Evolutionary conservation across 805 yeast species (phyloP), one percentile per base, ranked within the genome.

Genomic region (Candida nonsorbophila): DNA sequence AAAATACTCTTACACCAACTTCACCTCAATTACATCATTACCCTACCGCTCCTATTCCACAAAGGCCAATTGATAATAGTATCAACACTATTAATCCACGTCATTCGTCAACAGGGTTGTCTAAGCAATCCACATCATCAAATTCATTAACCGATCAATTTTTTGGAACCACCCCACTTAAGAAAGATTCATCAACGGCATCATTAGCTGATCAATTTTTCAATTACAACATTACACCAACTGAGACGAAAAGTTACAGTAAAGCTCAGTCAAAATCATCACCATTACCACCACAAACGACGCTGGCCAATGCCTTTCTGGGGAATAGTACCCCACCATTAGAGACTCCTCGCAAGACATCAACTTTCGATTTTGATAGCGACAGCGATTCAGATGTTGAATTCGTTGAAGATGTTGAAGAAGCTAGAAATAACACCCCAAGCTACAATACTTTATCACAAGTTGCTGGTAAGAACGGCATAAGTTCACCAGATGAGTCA

Each of bases 381-480:
- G 67, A 55, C 12, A 45, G 53, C 22, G 69, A 55, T 14, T 53
- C 55, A 6, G 63, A 52, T 22, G 60, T 41, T 38, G 69, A 48
- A 39, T 47, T 32, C 30, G 37, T 38, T 11, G 55, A 45, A 22
- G 47, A 51, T 29, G 35, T 17, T n/a, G 22, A 25, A 15, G 15
- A 25, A 6, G 32, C 31, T 6, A 42, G 29, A 13, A 30, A 29
- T 17, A 37, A 38, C 16, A 46, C 51, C 15, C 39, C 49, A 14
- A 67, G 71, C 30, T 69, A 60, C 37, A 64, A 70, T 14, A 61
- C 74, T 2, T 46, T 70, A 25, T 64, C 70, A 30, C 74, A 69
- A 37, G 74, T 74, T 14, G 78, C 79, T 2, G 76, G 68, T 17
- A 51, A 50, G 27, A 62, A 50, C 34, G 67, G 68, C 4, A 55